phyloP scores from a whole-genome alignment of 331 rosid genomes.

The Malus hybrid region DNA sequence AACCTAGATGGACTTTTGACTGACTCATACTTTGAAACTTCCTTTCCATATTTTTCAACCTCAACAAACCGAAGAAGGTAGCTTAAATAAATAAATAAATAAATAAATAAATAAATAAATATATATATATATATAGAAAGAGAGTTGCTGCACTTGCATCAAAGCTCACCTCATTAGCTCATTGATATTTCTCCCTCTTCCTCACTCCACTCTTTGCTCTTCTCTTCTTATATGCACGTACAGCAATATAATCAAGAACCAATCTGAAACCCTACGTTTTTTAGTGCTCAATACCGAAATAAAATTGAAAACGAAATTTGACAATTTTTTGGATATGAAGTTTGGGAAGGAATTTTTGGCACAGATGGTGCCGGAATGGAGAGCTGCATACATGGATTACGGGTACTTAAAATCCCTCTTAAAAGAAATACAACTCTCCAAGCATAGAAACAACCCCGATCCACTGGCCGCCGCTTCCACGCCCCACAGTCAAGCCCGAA shows the following conservation, averaged over 20 bases:
- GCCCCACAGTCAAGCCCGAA: slow-evolving; percentile 11
- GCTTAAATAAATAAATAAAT: neutral
- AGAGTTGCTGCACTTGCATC: too few species aligned
- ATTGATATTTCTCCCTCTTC: too few species aligned
- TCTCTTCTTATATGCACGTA: too few species aligned
- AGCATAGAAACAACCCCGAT: slow-evolving; percentile 8
- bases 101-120: neutral
- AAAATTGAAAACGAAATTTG: too few species aligned
- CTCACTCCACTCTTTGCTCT: too few species aligned
- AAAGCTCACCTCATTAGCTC: too few species aligned
- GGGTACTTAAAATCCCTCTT: slow-evolving; percentile 36
- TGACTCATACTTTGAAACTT: neutral
- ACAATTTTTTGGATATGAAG: slow-evolving; percentile 28
- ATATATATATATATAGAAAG: too few species aligned
- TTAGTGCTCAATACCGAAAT: too few species aligned
- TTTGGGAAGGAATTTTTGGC: slow-evolving; percentile 59
- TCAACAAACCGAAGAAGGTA: neutral
- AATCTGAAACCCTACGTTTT: too few species aligned
- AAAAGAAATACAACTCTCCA: slow-evolving; percentile 31
- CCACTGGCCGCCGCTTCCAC: neutral
- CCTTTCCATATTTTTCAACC: neutral
- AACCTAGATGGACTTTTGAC: neutral
- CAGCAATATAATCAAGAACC: too few species aligned
- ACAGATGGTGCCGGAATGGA: slow-evolving; percentile 80
- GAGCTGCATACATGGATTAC: slow-evolving; percentile 62